Conservation (phyloP, 768 basidiomycete species). For the Macrolepiota dolichaula region DNA sequence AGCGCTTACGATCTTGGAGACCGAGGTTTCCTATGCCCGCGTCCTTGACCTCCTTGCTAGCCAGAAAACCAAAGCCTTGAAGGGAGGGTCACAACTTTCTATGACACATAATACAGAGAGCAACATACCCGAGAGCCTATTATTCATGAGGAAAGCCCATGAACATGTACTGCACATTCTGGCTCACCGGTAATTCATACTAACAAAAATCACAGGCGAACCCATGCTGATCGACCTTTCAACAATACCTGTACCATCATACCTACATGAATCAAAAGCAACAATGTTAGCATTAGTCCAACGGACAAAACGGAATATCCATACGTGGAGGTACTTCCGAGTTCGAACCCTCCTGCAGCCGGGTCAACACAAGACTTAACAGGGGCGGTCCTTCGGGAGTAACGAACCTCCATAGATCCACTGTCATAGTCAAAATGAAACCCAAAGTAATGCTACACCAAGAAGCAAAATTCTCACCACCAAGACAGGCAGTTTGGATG, state of each 20-base stretch:
- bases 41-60: conserved; percentile 46
- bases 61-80: conserved; percentile 49
- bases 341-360: conserved; percentile 38
- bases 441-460: not conserved
- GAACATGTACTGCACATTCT: not conserved
- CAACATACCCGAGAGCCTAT: conserved; percentile 14
- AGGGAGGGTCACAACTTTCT: not conserved
- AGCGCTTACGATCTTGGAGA: conserved; percentile 56
- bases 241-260: conserved; percentile 43
- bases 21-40: conserved; percentile 61
- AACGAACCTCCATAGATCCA: conserved; percentile 48
- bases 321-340: conserved; percentile 34
- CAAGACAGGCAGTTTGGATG: conserved; percentile 48
- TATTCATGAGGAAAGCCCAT: not conserved
- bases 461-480: conserved; percentile 28
- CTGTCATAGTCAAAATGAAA: conserved; percentile 18
- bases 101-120: not conserved
- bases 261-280: conserved; percentile 20
- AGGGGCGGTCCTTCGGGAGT: not conserved
- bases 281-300: not conserved
- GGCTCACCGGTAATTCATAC: conserved; percentile 46
- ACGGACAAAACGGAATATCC: conserved; percentile 2
- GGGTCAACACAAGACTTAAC: not conserved
- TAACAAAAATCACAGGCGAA: conserved; percentile 47
- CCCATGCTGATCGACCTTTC: conserved; percentile 38